A percentile compares a stretch with the other conserved stretches of the same genome.
These are phyloP conservation scores for Irpex lacteus DNA, from an alignment of 1,284 basidiomycete genomes.

Conservation along the genomic window DNA sequence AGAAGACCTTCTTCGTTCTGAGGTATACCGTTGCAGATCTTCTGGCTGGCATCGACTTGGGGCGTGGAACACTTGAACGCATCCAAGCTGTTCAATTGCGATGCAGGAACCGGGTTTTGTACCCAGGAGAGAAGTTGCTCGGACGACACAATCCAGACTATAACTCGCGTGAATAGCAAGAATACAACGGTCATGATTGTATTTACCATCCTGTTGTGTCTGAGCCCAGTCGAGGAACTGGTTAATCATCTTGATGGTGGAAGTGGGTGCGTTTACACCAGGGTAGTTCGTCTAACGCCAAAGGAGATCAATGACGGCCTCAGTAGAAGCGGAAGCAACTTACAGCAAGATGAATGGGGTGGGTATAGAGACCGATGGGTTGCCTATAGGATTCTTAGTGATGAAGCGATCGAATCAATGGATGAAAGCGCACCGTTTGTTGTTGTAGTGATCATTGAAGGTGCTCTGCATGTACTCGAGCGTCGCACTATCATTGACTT, in stretches of 20 bases:
- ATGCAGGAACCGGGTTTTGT: constrained; percentile 63
- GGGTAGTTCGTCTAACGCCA: constrained; percentile 48
- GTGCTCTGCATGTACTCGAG: constrained; percentile 74
- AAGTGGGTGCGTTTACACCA: constrained; percentile 46
- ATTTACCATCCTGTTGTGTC: constrained; percentile 59
- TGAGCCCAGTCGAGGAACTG: constrained; percentile 82
- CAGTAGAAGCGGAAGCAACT: constrained; percentile 17
- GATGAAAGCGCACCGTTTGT: constrained; percentile 44
- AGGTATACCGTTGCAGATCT: constrained; percentile 76
- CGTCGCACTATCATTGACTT: constrained; percentile 58
- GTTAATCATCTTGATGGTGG: constrained; percentile 73
- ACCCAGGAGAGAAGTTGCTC: constrained; percentile 78
- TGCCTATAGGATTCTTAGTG: constrained; percentile 33
- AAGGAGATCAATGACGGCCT: constrained; percentile 1
- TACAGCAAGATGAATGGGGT: constrained; percentile 77
- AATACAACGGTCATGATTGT: not conserved
- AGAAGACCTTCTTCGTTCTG: constrained; percentile 61
- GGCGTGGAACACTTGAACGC: constrained; percentile 65
- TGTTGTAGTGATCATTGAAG: constrained; percentile 72
- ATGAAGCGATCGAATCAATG: not conserved
- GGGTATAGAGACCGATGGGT: constrained; percentile 80
- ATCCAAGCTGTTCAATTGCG: constrained; percentile 50
- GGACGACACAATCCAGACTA: constrained; percentile 77
- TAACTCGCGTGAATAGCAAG: not conserved
- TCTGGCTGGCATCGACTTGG: constrained; percentile 44